These are phyloP conservation scores for Mortierella sp. DNA, from an alignment of 371 early-diverging fungal genomes.

Conservation along the genomic window DNA sequence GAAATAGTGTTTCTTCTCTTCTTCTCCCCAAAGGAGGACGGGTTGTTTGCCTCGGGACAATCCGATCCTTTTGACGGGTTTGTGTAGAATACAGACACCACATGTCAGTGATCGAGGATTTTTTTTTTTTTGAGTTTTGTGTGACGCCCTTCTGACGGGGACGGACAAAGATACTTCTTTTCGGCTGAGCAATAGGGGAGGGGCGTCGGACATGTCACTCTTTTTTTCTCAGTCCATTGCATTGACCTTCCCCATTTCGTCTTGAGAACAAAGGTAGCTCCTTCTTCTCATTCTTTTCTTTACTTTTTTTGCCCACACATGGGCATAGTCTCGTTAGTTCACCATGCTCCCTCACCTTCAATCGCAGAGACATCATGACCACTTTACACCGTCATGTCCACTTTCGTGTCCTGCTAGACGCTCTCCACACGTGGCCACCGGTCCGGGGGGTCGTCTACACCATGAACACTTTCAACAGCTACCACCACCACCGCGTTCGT, in stretches of 20 bases:
- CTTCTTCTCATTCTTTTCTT: neutral
- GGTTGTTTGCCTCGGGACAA: neutral
- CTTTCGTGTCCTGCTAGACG: constrained; percentile 37
- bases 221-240: neutral
- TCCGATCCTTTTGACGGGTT: no score
- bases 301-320: neutral
- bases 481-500: neutral
- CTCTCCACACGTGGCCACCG: constrained; percentile 21
- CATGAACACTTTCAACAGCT: neutral
- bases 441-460: neutral
- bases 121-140: neutral
- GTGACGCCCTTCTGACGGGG: no score
- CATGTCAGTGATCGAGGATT: no score
- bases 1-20: no score
- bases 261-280: no score
- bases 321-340: constrained; percentile 6
- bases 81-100: no score
- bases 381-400: constrained; percentile 38
- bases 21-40: neutral
- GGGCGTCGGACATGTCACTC: no score
- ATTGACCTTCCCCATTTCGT: neutral
- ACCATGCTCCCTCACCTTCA: constrained; percentile 42
- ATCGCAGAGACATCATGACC: constrained; percentile 30
- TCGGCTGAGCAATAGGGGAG: no score
- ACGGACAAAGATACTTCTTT: no score